These are phyloP conservation scores for Puccinia triticina DNA, from an alignment of 1,284 basidiomycete genomes.

Conservation along the genomic window DNA sequence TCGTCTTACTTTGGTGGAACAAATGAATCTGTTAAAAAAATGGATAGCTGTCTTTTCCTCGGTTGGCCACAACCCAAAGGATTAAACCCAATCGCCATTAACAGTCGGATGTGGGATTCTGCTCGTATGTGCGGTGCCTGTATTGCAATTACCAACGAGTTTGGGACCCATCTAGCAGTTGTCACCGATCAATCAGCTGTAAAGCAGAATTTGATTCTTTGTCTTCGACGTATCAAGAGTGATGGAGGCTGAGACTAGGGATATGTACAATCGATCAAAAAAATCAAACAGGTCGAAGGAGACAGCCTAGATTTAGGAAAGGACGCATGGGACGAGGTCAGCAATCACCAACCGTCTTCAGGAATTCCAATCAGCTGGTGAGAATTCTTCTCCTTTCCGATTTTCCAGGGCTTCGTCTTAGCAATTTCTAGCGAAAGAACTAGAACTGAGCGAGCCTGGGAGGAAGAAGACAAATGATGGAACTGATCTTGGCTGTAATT, in stretches of 20 bases:
- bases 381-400: neutral
- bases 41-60: slow-evolving; percentile 13
- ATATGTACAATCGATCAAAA: neutral
- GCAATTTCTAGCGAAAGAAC: neutral
- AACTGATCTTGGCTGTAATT: neutral
- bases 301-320: slow-evolving; percentile 3
- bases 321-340: slow-evolving; percentile 1
- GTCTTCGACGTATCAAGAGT: neutral
- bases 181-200: slow-evolving; percentile 21
- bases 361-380: neutral
- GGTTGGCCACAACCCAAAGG: slow-evolving; percentile 29
- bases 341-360: neutral
- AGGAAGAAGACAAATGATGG: neutral
- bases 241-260: neutral
- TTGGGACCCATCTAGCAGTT: neutral
- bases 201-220: neutral
- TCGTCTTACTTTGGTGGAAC: no score
- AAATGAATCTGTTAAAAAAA: neutral
- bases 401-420: no score
- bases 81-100: slow-evolving; percentile 17
- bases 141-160: neutral
- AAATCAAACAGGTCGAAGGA: neutral
- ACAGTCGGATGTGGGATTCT: slow-evolving; percentile 21
- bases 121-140: slow-evolving; percentile 22
- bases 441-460: neutral